Conservation (phyloP, 768 basidiomycete genomes). For the Hypsizygus marmoreus region DNA sequence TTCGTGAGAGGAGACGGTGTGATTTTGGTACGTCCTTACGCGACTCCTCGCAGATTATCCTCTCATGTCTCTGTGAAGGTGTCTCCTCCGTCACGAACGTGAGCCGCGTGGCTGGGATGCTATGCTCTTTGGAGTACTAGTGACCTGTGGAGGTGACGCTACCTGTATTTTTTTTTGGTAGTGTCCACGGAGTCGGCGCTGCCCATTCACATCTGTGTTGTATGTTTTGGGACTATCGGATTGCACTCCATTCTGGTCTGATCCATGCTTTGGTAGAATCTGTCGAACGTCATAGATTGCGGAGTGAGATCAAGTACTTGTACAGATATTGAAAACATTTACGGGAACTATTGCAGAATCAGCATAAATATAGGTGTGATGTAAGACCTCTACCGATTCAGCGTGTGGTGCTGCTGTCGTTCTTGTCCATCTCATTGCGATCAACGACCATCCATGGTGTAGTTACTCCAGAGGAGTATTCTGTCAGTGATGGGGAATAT, state of each 20-base stretch:
- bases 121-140: no score
- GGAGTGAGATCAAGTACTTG: constrained; percentile 1
- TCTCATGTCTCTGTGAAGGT: constrained; percentile 48
- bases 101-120: no score
- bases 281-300: neutral
- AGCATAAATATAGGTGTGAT: constrained; percentile 3
- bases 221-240: constrained; percentile 5
- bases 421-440: constrained; percentile 12
- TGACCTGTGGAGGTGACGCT: constrained; percentile 12
- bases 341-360: no score
- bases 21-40: constrained; percentile 69
- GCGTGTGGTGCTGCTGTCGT: neutral
- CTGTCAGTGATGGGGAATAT: constrained; percentile 14
- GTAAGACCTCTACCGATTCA: constrained; percentile 1
- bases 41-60: constrained; percentile 7
- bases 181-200: constrained; percentile 4
- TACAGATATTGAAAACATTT: neutral
- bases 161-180: constrained; percentile 37
- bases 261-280: neutral
- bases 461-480: constrained; percentile 24
- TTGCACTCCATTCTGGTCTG: neutral
- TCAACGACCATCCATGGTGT: constrained; percentile 26
- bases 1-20: constrained; percentile 98
- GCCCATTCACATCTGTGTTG: constrained; percentile 1
- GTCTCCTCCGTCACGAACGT: constrained; percentile 78